A percentile compares a stretch with the other conserved stretches of the same genome.
Conservation (phyloP, 2,329 filamentous ascomycete genomes). For the Fusarium sp. region DNA sequence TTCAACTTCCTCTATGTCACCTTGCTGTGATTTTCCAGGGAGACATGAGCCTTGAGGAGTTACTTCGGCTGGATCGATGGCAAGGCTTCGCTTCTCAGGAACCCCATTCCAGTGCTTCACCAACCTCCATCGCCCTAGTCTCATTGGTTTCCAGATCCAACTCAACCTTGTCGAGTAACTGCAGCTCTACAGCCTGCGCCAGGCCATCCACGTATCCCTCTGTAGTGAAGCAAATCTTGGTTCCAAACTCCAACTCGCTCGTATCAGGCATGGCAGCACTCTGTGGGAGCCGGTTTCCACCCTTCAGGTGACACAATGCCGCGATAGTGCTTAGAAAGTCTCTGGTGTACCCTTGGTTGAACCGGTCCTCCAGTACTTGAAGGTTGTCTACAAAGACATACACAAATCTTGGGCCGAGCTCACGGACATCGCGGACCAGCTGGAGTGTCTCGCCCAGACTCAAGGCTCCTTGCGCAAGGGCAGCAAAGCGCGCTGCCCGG, state of each 20-base stretch:
- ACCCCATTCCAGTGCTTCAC: neutral
- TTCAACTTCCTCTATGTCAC: no score
- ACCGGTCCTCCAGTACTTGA: neutral
- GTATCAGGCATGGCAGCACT: neutral
- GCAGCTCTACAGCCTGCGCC: neutral
- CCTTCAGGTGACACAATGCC: neutral
- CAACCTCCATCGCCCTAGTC: neutral
- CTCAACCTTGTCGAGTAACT: neutral
- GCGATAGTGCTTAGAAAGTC: neutral
- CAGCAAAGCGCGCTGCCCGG: neutral
- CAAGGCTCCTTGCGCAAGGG: neutral
- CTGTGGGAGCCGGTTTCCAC: neutral
- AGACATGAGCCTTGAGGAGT: no score
- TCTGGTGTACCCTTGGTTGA: neutral
- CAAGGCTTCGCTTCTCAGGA: neutral
- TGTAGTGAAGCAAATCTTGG: neutral
- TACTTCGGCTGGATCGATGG: accelerated
- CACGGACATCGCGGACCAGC: neutral
- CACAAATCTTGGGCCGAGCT: neutral
- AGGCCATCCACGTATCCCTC: neutral
- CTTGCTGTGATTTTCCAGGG: no score
- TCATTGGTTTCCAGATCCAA: neutral
- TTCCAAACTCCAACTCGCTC: neutral
- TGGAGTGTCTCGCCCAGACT: neutral
- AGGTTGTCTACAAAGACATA: neutral